Conservation (phyloP, 179 eudicot species). For the Spinacia oleracea region DNA sequence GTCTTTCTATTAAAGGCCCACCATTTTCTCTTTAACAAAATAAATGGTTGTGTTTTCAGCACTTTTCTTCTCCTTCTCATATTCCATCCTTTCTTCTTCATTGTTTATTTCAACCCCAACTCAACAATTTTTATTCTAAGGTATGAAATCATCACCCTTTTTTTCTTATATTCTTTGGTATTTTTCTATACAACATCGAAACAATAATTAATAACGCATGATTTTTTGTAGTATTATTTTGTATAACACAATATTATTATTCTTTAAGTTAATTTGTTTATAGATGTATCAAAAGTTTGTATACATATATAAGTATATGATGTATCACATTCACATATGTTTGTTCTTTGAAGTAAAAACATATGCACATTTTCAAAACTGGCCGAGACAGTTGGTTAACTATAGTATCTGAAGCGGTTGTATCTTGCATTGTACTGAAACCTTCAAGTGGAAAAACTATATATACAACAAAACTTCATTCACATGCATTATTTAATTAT, state of each 20-base stretch:
- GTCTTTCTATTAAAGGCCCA: constrained; percentile 54
- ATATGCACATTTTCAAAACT: no score
- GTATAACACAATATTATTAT: neutral
- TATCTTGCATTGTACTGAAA: neutral
- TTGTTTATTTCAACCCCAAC: neutral
- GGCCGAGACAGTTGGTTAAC: neutral
- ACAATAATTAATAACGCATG: neutral
- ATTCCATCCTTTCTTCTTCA: constrained; percentile 14
- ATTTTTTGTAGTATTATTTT: neutral
- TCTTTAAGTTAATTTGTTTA: no score
- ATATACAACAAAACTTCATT: neutral
- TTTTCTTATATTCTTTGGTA: neutral
- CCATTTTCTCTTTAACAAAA: constrained; percentile 27
- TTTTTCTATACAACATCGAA: neutral
- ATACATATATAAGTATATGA: no score
- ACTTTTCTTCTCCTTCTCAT: constrained; percentile 29
- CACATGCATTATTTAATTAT: constrained; percentile 22
- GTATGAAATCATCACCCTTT: constrained; percentile 22
- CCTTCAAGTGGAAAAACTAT: neutral
- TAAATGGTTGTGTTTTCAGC: constrained; percentile 38
- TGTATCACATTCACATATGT: neutral
- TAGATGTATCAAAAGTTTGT: neutral
- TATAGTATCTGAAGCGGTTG: neutral
- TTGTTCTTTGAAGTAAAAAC: no score
- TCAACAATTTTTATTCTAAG: constrained; percentile 20